Base-by-base conservation (phyloP, 2,329 filamentous ascomycete species). In the Alternaria sp. region DNA sequence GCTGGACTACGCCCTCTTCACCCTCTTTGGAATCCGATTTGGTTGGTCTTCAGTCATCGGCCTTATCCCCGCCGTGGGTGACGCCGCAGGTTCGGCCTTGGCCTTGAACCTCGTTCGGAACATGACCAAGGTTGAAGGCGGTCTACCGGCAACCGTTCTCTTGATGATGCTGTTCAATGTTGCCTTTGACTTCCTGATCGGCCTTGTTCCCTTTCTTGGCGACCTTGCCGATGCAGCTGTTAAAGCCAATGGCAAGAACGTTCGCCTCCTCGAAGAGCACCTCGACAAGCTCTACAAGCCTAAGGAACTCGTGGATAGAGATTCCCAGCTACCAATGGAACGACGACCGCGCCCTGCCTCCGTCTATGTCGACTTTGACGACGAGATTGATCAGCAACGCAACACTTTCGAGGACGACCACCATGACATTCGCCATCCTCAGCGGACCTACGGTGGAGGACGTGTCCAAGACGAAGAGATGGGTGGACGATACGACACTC, bases 21-120 rank as follows among this genome's bases (percentile, higher is more conserved):
- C 86, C 72, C 86, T 92, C 72, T 86, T 90, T 64, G 92, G 93
- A 41, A 84, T 96, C 58, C 86, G 89, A 57, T 93, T 98, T 73
- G 95, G 95, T 54, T 97, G 93, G 92, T 87, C 91, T 51, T 90
- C 89, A 68, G 85, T 97, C 57, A 91, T 98, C 69, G 95, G 89
- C 13, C 74, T 98, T 7, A 78, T 98, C 54, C 95, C 95, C 68
- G 86, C 86, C 86, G 92, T 84, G 83, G 90, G 64, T 17, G 68
- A 72, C 55, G 66, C 42, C 17, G 41, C 57, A 31, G 68, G 67
- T 39, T 54, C 51, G 56, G 91, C 90, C 21, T 58, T 77, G 8
- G 54, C 73, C 5, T 80, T 92, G 60, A 87, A 91, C 79, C 87
- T 98, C 8, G 82, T 96, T 63, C 84, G 83, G 60, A 88, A 87